Conservation (phyloP, 768 basidiomycete species). For the Hypsizygus marmoreus region DNA sequence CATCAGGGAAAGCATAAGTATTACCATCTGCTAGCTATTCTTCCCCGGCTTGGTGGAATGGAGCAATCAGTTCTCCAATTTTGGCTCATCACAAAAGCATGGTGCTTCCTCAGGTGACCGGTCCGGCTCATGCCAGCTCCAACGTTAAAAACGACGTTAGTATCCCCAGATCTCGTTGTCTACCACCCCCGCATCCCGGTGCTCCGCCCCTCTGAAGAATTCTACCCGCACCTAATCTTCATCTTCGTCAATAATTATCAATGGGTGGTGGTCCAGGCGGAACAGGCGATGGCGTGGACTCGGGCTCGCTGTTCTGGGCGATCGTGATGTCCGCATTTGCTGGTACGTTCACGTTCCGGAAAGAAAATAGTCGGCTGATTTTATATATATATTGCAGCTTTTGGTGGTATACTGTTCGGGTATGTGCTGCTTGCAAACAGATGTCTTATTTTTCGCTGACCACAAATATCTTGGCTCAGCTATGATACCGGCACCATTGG, state of each 20-base stretch:
- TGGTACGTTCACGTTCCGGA: constrained; percentile 35
- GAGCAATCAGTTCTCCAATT: too few relatives aligned
- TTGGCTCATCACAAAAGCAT: too few relatives aligned
- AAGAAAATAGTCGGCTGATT: too few relatives aligned
- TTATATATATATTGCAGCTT: too few relatives aligned
- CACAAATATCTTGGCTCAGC: constrained; percentile 34
- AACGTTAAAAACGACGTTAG: too few relatives aligned
- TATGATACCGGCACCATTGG: constrained; percentile 87
- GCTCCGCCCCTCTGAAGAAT: background rate
- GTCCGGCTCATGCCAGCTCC: too few relatives aligned
- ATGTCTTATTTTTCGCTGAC: background rate
- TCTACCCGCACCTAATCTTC: constrained; percentile 2
- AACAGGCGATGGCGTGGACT: constrained; percentile 29
- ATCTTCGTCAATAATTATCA: too few relatives aligned
- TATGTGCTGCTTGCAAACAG: background rate
- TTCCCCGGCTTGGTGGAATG: too few relatives aligned
- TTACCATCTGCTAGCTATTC: too few relatives aligned
- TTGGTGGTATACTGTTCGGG: constrained; percentile 54
- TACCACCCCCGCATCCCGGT: constrained; percentile 6
- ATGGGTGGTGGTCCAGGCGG: constrained; percentile 37
- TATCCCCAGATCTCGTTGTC: too few relatives aligned
- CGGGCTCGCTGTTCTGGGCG: constrained; percentile 33
- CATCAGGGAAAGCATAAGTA: too few relatives aligned
- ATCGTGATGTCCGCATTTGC: constrained; percentile 41
- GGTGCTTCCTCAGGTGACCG: too few relatives aligned